Percentiles rank a stretch among this genome's conserved stretches.
Conservation (phyloP, 371 early-diverging fungal species). For the Saksenaea vasiformis region DNA sequence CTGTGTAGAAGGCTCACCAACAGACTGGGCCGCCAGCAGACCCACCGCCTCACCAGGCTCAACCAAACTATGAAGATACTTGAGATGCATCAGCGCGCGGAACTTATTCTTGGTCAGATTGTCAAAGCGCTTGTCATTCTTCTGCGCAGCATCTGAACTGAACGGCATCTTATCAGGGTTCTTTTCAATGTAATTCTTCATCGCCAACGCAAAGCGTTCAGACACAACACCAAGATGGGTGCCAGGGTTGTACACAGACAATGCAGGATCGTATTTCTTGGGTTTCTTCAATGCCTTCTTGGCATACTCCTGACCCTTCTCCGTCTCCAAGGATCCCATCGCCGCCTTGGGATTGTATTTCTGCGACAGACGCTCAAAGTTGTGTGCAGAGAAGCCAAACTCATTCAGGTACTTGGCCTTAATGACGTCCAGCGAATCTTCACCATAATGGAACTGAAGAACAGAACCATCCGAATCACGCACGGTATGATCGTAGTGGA, state of each 20-base stretch:
- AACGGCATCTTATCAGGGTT: conserved; percentile 68
- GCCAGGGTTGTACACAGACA: conserved; percentile 82
- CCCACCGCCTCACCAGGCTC: conserved; percentile 99
- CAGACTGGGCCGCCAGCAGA: conserved; percentile 97
- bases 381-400: conserved; percentile 94
- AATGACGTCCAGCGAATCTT: conserved; percentile 98
- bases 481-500: conserved; percentile 98
- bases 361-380: conserved; percentile 79
- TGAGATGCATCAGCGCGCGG: conserved; percentile 89
- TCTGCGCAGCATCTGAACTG: conserved; percentile 45
- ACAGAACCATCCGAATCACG: conserved; percentile 94
- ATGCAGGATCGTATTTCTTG: conserved; percentile 77
- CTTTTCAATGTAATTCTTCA: conserved; percentile 70
- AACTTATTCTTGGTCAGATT: conserved; percentile 71
- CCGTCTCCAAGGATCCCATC: conserved; percentile 72
- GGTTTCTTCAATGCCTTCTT: conserved; percentile 81
- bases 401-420: conserved; percentile 91
- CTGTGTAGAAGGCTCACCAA: conserved; percentile 99
- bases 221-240: conserved; percentile 89
- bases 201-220: conserved; percentile 76
- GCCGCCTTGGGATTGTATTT: conserved; percentile 82
- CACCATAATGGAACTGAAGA: conserved; percentile 99
- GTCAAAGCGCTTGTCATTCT: conserved; percentile 59
- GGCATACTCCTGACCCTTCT: conserved; percentile 75
- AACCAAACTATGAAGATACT: conserved; percentile 91